Conservation (phyloP, 768 basidiomycete species). For the Tephrocybe sp. region DNA sequence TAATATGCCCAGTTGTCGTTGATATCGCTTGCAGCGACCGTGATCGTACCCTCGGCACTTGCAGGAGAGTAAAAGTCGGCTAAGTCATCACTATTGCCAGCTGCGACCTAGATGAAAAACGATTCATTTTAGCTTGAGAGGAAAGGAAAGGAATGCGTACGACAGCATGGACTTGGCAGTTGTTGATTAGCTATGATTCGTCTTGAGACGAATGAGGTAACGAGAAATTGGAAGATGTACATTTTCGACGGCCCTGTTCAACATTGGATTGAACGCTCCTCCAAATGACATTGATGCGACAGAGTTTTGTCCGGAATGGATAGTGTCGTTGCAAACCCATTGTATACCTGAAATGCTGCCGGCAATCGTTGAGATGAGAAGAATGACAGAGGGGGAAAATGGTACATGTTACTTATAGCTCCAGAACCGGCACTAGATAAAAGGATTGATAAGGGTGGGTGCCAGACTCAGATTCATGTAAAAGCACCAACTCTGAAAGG, state of each 20-base stretch:
- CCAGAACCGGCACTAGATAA: background rate
- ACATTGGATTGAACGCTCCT: no score
- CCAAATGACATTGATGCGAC: constrained; percentile 2
- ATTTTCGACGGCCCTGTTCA: constrained; percentile 1
- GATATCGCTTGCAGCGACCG: no score
- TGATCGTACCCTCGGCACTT: background rate
- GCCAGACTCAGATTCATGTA: no score
- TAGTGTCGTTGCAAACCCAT: background rate
- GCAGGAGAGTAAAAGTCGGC: constrained; percentile 3
- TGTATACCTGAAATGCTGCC: constrained; percentile 5
- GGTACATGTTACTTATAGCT: background rate
- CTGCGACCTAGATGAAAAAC: constrained; percentile 8
- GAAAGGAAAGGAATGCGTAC: background rate
- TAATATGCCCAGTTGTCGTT: no score
- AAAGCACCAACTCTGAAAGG: background rate
- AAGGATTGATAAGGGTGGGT: no score
- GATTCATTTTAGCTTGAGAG: background rate
- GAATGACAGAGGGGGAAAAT: background rate
- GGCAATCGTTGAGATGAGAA: background rate
- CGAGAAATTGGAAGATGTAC: background rate
- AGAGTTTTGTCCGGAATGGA: background rate
- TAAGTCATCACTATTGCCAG: constrained; percentile 9
- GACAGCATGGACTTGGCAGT: constrained; percentile 1
- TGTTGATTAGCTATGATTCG: background rate
- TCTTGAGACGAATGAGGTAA: background rate